A percentile compares a stretch with the other conserved stretches of the same genome.
These are phyloP conservation scores for Paecilomyces niveus DNA, from an alignment of 2,329 filamentous ascomycete species.

Conservation along the genomic window DNA sequence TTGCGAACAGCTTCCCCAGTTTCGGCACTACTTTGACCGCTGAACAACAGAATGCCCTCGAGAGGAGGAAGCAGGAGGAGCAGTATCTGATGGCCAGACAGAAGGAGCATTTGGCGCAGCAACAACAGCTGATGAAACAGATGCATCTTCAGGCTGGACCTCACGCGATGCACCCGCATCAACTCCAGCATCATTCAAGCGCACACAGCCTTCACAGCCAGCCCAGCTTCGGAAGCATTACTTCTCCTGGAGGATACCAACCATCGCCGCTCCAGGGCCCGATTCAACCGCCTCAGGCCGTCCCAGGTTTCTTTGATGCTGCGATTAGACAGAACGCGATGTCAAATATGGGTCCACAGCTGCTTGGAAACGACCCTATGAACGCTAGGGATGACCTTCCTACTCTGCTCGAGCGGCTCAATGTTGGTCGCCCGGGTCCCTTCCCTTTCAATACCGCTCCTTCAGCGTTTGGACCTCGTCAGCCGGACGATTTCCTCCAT, in stretches of 20 bases:
- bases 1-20: conserved; percentile 88
- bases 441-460: conserved; percentile 41
- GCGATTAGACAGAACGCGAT: conserved; percentile 39
- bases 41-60: conserved; percentile 94
- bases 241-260: conserved; percentile 70
- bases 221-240: conserved; percentile 90
- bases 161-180: conserved; percentile 47
- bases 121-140: conserved; percentile 70
- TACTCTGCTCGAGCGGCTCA: conserved; percentile 58
- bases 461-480: conserved; percentile 40
- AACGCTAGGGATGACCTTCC: conserved; percentile 67
- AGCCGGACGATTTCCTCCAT: conserved; percentile 41
- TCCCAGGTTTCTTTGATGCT: conserved; percentile 64
- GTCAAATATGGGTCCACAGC: conserved; percentile 28
- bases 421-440: conserved; percentile 46
- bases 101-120: conserved; percentile 83
- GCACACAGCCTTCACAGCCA: conserved; percentile 95
- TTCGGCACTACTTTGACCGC: conserved; percentile 95
- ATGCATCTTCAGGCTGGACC: conserved; percentile 57
- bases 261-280: conserved; percentile 53
- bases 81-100: conserved; percentile 95
- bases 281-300: conserved; percentile 49
- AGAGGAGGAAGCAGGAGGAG: conserved; percentile 94
- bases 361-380: conserved; percentile 41
- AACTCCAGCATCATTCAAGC: conserved; percentile 87